Conservation (phyloP, 805 yeast species). For the Zygotorulaspora chibaensis region DNA sequence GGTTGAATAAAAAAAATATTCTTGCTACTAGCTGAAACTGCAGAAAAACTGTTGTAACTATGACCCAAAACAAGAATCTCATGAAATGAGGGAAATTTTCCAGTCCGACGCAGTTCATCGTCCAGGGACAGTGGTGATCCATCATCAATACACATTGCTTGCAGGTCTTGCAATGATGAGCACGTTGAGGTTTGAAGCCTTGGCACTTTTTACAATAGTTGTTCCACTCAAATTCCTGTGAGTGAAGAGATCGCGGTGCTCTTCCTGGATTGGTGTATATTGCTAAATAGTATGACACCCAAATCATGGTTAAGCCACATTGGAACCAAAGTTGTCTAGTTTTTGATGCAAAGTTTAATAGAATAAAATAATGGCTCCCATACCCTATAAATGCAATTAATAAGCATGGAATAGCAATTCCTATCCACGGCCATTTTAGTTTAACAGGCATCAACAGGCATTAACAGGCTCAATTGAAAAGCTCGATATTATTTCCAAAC, state of each 20-base stretch:
- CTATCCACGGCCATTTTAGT: constrained; percentile 48
- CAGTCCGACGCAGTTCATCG: constrained; percentile 83
- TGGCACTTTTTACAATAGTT: constrained; percentile 69
- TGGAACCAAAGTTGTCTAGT: constrained; percentile 46
- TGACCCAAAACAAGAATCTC: constrained; percentile 68
- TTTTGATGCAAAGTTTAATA: constrained; percentile 40
- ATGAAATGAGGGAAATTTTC: constrained; percentile 73
- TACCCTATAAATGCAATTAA: constrained; percentile 59
- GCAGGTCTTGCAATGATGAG: constrained; percentile 83
- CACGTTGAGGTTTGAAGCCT: constrained; percentile 69
- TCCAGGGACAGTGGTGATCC: constrained; percentile 97
- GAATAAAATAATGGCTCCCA: constrained; percentile 55
- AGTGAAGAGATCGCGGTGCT: constrained; percentile 49
- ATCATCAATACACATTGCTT: constrained; percentile 70
- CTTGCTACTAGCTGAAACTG: constrained; percentile 41
- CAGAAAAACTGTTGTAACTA: constrained; percentile 47
- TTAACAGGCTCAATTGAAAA: too few species aligned
- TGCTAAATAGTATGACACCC: constrained; percentile 74
- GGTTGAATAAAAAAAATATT: constrained; percentile 42
- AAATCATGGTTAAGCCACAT: constrained; percentile 48
- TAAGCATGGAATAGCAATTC: constrained; percentile 56
- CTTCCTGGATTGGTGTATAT: constrained; percentile 63
- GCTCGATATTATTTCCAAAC: neutral
- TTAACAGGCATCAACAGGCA: constrained; percentile 40
- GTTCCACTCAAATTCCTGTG: constrained; percentile 49